Evolutionary conservation across 1,284 basidiomycete genomes (phyloP).

Genomic region (Ganoderma boninense): DNA sequence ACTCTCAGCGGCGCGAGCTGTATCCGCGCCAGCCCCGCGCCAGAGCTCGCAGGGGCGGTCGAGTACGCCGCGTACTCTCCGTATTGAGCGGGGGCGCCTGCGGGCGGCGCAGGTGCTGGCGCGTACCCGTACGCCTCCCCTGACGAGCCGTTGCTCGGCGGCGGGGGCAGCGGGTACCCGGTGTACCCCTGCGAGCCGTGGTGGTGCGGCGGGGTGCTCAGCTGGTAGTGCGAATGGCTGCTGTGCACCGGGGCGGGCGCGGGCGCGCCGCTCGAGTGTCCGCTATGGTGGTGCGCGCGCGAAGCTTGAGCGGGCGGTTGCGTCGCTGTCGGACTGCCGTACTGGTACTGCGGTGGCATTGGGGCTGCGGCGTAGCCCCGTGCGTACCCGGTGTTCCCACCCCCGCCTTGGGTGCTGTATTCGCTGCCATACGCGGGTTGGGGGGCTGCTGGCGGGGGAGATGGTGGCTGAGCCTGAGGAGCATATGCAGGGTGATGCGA

Average conservation of each 20-base stretch:
- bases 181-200: slow-evolving; percentile 34
- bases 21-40: slow-evolving; percentile 50
- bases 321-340: slow-evolving; percentile 15
- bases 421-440: slow-evolving; percentile 29
- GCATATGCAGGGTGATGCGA: slow-evolving; percentile 24
- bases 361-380: slow-evolving; percentile 19
- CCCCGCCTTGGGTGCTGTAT: slow-evolving; percentile 17
- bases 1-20: slow-evolving; percentile 62
- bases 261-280: slow-evolving; percentile 15
- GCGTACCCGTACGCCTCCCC: slow-evolving; percentile 22
- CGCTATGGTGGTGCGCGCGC: slow-evolving; percentile 18
- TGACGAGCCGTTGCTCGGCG: slow-evolving; percentile 15
- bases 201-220: slow-evolving; percentile 37
- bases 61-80: slow-evolving; percentile 27
- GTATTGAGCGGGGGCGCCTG: slow-evolving; percentile 12
- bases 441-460: slow-evolving; percentile 22
- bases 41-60: slow-evolving; percentile 13
- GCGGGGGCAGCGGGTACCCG: slow-evolving; percentile 35
- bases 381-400: slow-evolving; percentile 17
- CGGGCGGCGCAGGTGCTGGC: neutral
- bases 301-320: slow-evolving; percentile 19
- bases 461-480: slow-evolving; percentile 24
- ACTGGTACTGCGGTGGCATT: slow-evolving; percentile 27
- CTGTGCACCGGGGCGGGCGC: slow-evolving; percentile 19
- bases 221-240: slow-evolving; percentile 36